Base-by-base conservation (phyloP, 176 grass and related monocot genomes). In the Lolium perenne region DNA sequence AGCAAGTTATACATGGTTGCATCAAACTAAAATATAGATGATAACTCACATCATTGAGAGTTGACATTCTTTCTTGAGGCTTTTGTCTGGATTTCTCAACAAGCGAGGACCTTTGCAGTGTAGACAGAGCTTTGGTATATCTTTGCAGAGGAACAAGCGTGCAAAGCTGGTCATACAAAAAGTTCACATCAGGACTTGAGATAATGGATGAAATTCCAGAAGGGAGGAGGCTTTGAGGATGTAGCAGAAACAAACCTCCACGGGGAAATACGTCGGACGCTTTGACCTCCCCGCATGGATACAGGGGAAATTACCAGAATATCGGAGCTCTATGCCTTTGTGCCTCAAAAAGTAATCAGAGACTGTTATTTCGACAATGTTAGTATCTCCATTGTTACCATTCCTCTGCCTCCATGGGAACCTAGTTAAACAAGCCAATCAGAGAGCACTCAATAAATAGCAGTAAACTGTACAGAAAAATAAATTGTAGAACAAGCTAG, bases 51-150 rank as follows among this genome's bases (percentile, higher is more conserved):
- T 95, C 93, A 26, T 45, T 86, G 20, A 98, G 83, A 15, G 63
- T 79, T 46, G 62, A 79, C 86, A 90, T 95, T 71, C 93, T 89
- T 38, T 95, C 93, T 26, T 94, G 86, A 77, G 96, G 93, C 46
- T 95, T 98, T 51, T 98, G 93, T 75, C 91, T 92, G 2, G 91
- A 98, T 78, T 94, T 98, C 88, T 98, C 91, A 0, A 98, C 93
- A 66, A 95, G 94, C 4, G 80, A 80, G 63, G 93, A 79, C 32
- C 96, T 89, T 80, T 94, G 96, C 32, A 90, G 83, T 2, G 87
- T 90, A 40, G 96, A 92, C 75, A 98, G 85, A 29, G 91, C 83
- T 76, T 94, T 98, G 11, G 96, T 98, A 69, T 98, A 98, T 77
- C 93, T 86, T 90, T 95, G 96, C 38, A 98, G 76, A 7, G 96